Conservation (phyloP, 306 rosid species). For the Casuarina cunninghamiana region DNA sequence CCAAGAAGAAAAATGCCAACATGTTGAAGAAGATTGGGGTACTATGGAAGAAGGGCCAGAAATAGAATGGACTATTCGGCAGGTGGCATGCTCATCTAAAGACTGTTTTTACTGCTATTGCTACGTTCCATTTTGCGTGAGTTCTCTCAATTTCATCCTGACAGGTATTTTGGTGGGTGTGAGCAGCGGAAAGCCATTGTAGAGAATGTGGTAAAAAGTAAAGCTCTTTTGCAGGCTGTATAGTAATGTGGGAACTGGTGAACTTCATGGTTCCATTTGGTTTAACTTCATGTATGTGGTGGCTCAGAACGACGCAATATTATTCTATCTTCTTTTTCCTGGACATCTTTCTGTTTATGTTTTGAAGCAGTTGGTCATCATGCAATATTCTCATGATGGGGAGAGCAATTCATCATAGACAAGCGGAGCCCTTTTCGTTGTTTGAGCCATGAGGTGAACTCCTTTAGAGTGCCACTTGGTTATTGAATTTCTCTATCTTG, state of each 20-base stretch:
- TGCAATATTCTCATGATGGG: too few relatives aligned
- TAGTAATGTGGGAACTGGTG: slow-evolving; percentile 21
- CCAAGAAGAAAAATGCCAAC: slow-evolving; percentile 85
- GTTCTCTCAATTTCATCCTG: neutral
- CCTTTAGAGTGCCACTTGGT: neutral
- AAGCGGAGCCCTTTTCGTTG: neutral
- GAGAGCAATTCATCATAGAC: too few relatives aligned
- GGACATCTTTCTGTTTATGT: neutral
- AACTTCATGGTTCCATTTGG: neutral
- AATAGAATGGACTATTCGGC: slow-evolving; percentile 22
- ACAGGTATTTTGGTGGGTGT: slow-evolving; percentile 18
- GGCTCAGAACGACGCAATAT: slow-evolving; percentile 11
- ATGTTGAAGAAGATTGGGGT: slow-evolving; percentile 94
- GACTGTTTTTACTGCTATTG: neutral
- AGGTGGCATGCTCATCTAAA: slow-evolving; percentile 10
- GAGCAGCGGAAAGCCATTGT: too few relatives aligned
- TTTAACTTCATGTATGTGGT: slow-evolving; percentile 4
- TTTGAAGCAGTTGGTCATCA: neutral
- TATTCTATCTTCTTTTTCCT: slow-evolving; percentile 4
- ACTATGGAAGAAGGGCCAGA: slow-evolving; percentile 86
- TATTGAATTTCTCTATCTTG: too few relatives aligned
- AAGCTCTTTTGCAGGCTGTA: slow-evolving; percentile 24
- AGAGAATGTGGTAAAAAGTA: slow-evolving; percentile 1
- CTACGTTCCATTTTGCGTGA: neutral
- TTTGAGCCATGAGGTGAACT: neutral